Evolutionary conservation across 2,329 filamentous ascomycete species (phyloP).

Genomic region (Penicillium frequentans): DNA sequence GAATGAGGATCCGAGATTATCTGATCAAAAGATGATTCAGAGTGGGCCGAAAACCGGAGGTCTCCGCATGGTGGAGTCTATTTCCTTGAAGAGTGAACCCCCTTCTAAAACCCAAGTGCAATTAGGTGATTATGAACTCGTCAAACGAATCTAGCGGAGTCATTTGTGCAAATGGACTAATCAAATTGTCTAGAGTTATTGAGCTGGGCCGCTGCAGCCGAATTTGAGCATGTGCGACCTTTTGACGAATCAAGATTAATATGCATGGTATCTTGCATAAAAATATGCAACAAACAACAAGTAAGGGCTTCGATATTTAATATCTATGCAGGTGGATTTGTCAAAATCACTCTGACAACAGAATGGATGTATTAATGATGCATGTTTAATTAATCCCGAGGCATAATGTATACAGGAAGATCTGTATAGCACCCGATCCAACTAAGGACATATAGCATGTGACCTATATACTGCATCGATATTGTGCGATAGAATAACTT

Average conservation of each 20-base stretch:
- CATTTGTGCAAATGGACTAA: not conserved
- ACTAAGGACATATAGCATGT: too few relatives aligned
- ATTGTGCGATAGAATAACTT: too few relatives aligned
- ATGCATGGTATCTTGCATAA: not conserved
- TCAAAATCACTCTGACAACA: too few relatives aligned
- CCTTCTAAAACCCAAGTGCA: not conserved
- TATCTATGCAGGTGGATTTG: too few relatives aligned
- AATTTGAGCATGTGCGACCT: not conserved
- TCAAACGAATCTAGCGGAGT: not conserved
- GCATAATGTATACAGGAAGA: too few relatives aligned
- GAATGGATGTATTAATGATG: too few relatives aligned
- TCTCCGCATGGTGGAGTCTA: not conserved
- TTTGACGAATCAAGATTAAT: not conserved
- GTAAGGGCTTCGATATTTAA: too few relatives aligned
- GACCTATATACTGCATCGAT: too few relatives aligned
- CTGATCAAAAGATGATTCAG: not conserved
- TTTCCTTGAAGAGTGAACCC: not conserved
- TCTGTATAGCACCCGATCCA: too few relatives aligned
- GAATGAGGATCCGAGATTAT: not conserved
- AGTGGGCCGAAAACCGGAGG: constrained; percentile 3
- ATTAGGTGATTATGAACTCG: not conserved
- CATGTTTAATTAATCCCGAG: too few relatives aligned
- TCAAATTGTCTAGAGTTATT: not conserved
- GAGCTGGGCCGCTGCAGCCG: not conserved
- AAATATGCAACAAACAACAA: too few relatives aligned